Percentiles rank a stretch among this genome's conserved stretches.
Evolutionary conservation across 116 monocot species (phyloP).

Genomic region (Cymodocea nodosa): DNA sequence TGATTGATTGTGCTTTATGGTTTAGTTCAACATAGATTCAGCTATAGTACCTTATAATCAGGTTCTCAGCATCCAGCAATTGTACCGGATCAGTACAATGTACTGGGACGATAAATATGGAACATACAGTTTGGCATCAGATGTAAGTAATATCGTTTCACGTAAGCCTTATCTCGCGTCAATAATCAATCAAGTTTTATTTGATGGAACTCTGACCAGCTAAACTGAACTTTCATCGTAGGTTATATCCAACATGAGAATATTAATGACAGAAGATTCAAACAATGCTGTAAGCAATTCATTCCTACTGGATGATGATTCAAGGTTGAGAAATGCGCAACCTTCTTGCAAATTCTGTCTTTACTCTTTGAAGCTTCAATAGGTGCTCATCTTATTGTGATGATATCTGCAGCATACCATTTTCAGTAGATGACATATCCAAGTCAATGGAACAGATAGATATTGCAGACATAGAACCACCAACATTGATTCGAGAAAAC

Average conservation of each 20-base stretch:
- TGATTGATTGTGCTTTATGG: conserved; percentile 3
- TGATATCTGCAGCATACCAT: conserved; percentile 63
- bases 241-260: conserved; percentile 96
- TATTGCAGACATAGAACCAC: conserved; percentile 79
- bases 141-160: conserved; percentile 34
- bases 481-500: conserved; percentile 81
- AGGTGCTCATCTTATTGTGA: neutral
- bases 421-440: conserved; percentile 93
- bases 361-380: neutral
- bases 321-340: conserved; percentile 35
- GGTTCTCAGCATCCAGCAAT: conserved; percentile 92
- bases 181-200: neutral
- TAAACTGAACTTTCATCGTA: conserved; percentile 9
- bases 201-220: neutral
- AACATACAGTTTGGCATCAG: conserved; percentile 82
- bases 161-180: neutral
- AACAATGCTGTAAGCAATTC: conserved; percentile 90
- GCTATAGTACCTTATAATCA: conserved; percentile 19
- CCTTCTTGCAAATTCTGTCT: neutral
- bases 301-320: conserved; percentile 93
- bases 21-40: conserved; percentile 23
- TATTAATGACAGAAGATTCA: conserved; percentile 94
- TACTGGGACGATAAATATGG: conserved; percentile 99
- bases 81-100: conserved; percentile 97
- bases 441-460: conserved; percentile 94